These are phyloP conservation scores for Candida dajiaensis DNA, from an alignment of 805 yeast species.

Conservation along the genomic window DNA sequence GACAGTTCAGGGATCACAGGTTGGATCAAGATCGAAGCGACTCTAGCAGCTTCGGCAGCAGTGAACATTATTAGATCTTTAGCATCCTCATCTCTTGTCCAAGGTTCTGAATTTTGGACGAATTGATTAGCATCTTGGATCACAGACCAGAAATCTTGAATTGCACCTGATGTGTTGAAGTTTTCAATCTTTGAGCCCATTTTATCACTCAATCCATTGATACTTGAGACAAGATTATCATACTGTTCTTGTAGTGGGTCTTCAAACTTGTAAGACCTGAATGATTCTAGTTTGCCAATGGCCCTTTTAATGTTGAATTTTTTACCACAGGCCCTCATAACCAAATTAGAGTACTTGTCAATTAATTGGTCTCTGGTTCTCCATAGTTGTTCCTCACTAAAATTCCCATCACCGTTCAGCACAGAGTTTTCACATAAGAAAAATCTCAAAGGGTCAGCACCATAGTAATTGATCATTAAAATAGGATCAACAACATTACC, in stretches of 20 bases:
- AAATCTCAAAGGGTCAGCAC: constrained; percentile 68
- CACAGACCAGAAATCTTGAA: constrained; percentile 53
- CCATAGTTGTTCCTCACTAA: constrained; percentile 50
- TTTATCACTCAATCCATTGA: constrained; percentile 30
- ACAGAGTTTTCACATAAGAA: constrained; percentile 73
- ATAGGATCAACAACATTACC: constrained; percentile 95
- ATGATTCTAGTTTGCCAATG: constrained; percentile 10
- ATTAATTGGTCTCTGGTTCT: constrained; percentile 58
- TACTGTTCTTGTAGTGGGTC: constrained; percentile 7
- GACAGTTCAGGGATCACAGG: constrained; percentile 74
- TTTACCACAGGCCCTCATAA: constrained; percentile 66
- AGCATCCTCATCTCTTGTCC: constrained; percentile 41
- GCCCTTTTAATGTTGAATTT: constrained; percentile 56
- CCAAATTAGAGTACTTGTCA: constrained; percentile 78
- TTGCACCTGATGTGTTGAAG: constrained; percentile 51
- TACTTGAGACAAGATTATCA: constrained; percentile 22
- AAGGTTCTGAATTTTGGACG: constrained; percentile 69
- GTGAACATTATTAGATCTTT: constrained; percentile 55
- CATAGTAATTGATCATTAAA: constrained; percentile 54
- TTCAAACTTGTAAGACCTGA: constrained; percentile 4
- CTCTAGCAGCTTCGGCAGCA: constrained; percentile 67
- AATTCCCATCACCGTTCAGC: constrained; percentile 74
- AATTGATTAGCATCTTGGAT: constrained; percentile 57
- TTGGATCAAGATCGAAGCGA: constrained; percentile 56
- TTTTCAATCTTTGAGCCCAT: constrained; percentile 39